Conservation (phyloP, 495 filamentous ascomycete genomes). For the Chaetomium cochliodes region DNA sequence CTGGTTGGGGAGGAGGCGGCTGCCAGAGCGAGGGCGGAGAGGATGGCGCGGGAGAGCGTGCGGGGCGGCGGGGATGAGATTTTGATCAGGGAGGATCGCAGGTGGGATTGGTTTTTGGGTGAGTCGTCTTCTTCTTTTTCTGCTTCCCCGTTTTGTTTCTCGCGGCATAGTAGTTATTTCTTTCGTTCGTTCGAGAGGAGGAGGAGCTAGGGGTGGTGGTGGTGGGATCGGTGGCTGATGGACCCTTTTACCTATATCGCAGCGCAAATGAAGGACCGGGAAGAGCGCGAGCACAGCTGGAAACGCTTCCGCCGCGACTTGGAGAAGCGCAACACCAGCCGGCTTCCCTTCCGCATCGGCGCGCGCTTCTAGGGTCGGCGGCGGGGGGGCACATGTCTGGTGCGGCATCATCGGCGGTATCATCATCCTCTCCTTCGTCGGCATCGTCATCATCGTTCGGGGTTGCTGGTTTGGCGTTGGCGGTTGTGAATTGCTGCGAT, state of each 20-base stretch:
- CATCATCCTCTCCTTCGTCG: not conserved
- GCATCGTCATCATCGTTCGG: too few relatives aligned
- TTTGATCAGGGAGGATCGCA: constrained; percentile 45
- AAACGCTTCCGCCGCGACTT: constrained; percentile 40
- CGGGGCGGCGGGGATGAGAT: constrained; percentile 41
- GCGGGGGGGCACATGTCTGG: not conserved
- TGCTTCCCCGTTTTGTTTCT: constrained; percentile 7
- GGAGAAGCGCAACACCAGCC: constrained; percentile 30
- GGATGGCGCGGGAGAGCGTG: constrained; percentile 47
- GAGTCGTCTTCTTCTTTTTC: constrained; percentile 21
- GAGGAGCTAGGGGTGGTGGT: too few relatives aligned
- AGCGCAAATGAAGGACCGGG: constrained; percentile 50
- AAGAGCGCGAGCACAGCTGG: constrained; percentile 50
- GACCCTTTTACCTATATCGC: not conserved
- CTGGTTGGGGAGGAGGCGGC: constrained; percentile 55
- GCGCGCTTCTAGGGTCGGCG: constrained; percentile 14
- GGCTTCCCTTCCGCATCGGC: constrained; percentile 40
- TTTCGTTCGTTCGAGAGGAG: too few relatives aligned
- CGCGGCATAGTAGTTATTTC: not conserved
- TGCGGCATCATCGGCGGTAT: not conserved
- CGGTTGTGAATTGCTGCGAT: not conserved
- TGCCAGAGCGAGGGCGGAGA: constrained; percentile 42
- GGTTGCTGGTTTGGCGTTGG: not conserved
- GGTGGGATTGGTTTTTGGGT: constrained; percentile 53
- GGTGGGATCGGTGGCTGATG: not conserved